A percentile compares a stretch with the other conserved stretches of the same genome.
Evolutionary conservation across 345 rosid species (phyloP).

Genomic region (Lagerstroemia speciosa): DNA sequence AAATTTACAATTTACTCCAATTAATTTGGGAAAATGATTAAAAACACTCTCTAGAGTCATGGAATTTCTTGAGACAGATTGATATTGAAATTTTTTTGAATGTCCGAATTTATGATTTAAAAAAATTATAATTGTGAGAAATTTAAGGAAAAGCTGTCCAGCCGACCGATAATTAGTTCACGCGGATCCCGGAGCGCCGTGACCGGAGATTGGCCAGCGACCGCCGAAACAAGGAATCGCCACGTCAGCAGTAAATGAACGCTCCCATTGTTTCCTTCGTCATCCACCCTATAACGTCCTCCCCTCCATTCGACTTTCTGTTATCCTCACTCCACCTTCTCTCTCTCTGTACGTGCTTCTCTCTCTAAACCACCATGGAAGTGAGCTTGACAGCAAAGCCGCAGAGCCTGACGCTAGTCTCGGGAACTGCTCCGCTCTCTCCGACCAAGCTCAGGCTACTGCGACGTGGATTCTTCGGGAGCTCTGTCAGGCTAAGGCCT

Average conservation of each 20-base stretch:
- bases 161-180: too few relatives aligned
- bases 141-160: too few relatives aligned
- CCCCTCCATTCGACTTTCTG: constrained; percentile 8
- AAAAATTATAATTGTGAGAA: too few relatives aligned
- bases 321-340: constrained; percentile 5
- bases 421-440: constrained; percentile 27
- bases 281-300: constrained; percentile 13
- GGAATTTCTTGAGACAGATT: too few relatives aligned
- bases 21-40: too few relatives aligned
- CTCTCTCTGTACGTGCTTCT: background rate
- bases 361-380: constrained; percentile 28
- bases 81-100: too few relatives aligned
- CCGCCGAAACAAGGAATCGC: background rate
- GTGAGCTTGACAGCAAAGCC: constrained; percentile 36
- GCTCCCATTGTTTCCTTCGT: constrained; percentile 11
- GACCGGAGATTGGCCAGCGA: background rate
- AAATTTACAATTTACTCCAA: too few relatives aligned
- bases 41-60: too few relatives aligned
- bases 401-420: constrained; percentile 21
- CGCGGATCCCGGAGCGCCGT: background rate
- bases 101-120: too few relatives aligned
- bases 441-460: constrained; percentile 22
- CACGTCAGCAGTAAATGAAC: constrained; percentile 1
- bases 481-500: constrained; percentile 36
- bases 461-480: constrained; percentile 49